These are phyloP conservation scores for Penicillium sp. DNA, from an alignment of 2,329 filamentous ascomycete genomes.

Conservation along the genomic window DNA sequence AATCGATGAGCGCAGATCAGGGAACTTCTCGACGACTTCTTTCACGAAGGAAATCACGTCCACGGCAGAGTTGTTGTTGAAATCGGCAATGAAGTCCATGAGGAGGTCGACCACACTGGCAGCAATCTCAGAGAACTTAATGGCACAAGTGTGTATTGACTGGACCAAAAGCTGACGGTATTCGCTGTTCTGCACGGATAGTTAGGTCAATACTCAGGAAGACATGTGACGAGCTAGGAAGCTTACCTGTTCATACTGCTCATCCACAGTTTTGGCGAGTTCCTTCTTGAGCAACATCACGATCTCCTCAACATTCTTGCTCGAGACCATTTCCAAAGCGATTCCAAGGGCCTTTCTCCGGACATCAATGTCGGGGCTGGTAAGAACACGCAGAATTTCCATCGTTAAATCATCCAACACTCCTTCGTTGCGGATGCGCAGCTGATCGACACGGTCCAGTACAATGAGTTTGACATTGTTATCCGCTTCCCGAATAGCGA, in stretches of 20 bases:
- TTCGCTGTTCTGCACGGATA: constrained; percentile 61
- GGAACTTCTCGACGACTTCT: constrained; percentile 98
- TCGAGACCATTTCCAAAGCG: constrained; percentile 94
- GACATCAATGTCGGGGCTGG: constrained; percentile 93
- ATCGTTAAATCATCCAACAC: constrained; percentile 90
- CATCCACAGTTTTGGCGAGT: constrained; percentile 91
- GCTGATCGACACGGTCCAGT: constrained; percentile 81
- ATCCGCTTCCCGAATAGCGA: constrained; percentile 94
- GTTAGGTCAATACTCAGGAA: constrained; percentile 18
- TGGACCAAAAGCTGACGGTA: constrained; percentile 94
- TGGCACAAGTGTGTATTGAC: constrained; percentile 95
- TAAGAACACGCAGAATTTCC: constrained; percentile 92
- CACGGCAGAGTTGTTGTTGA: constrained; percentile 92
- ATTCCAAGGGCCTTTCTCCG: constrained; percentile 84
- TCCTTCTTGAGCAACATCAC: constrained; percentile 96
- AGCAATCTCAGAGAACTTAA: constrained; percentile 97
- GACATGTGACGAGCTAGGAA: not conserved
- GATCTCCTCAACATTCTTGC: constrained; percentile 97
- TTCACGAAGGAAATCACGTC: constrained; percentile 99
- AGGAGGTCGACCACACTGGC: constrained; percentile 92
- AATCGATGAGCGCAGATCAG: constrained; percentile 77
- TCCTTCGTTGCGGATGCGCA: constrained; percentile 81
- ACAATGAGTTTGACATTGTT: constrained; percentile 99
- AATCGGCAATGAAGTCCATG: constrained; percentile 99
- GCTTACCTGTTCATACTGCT: constrained; percentile 84